A percentile compares a stretch with the other conserved stretches of the same genome.
phyloP scores from a whole-genome alignment of 1,284 basidiomycete species.

The Coniferiporia sulphurascens region DNA sequence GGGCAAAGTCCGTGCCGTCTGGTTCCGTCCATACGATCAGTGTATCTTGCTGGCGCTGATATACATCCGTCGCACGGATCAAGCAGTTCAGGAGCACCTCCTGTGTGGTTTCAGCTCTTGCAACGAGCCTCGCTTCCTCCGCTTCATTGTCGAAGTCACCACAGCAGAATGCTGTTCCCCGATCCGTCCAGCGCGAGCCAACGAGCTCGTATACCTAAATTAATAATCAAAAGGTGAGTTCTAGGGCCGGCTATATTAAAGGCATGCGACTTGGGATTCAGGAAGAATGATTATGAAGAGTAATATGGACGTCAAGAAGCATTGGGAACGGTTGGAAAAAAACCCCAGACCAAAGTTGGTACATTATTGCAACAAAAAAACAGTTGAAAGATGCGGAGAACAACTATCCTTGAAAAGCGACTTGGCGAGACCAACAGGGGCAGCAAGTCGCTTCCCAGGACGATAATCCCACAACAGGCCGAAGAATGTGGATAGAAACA shows the following conservation, averaged over 20 bases:
- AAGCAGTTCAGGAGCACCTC: slow-evolving; percentile 69
- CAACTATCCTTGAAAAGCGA: neutral
- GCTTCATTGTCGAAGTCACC: slow-evolving; percentile 78
- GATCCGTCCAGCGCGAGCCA: slow-evolving; percentile 85
- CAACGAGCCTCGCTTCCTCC: slow-evolving; percentile 79
- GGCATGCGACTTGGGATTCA: neutral
- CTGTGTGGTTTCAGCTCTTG: slow-evolving; percentile 72
- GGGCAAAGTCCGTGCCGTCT: slow-evolving; percentile 89
- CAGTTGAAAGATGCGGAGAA: neutral
- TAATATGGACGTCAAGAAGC: neutral
- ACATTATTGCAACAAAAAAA: neutral
- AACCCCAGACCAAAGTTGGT: too few relatives aligned
- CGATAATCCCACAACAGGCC: too few relatives aligned
- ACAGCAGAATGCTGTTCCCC: slow-evolving; percentile 91
- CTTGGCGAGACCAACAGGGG: neutral
- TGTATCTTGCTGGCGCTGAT: slow-evolving; percentile 93
- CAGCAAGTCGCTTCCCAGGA: neutral
- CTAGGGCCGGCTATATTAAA: slow-evolving; percentile 5
- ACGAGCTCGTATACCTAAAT: slow-evolving; percentile 87
- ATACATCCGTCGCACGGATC: slow-evolving; percentile 81
- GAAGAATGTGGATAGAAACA: neutral
- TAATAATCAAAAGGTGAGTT: slow-evolving; percentile 15
- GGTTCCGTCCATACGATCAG: slow-evolving; percentile 99
- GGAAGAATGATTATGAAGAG: neutral
- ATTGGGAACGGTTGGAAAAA: neutral